Evolutionary conservation across 768 basidiomycete genomes (phyloP).

Genomic region (Suillus subluteus): DNA sequence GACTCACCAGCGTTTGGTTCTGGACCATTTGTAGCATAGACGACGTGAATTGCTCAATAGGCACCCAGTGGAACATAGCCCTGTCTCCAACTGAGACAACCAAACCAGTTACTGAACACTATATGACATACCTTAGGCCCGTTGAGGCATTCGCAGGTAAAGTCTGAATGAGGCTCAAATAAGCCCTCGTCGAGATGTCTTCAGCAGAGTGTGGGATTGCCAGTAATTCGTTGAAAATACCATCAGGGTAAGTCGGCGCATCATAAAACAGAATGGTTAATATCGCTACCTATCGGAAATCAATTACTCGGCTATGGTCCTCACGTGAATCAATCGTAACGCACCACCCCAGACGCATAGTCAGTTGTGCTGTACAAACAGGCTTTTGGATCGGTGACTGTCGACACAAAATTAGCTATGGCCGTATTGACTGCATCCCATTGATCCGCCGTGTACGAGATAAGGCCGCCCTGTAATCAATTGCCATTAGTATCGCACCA

Average conservation of each 20-base stretch:
- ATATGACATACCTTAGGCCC: slow-evolving; percentile 2
- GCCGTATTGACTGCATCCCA: slow-evolving; percentile 22
- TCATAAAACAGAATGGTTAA: slow-evolving; percentile 60
- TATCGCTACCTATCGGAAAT: slow-evolving; percentile 17
- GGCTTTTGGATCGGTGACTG: slow-evolving; percentile 27
- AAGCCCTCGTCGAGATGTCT: slow-evolving; percentile 12
- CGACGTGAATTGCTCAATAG: neutral
- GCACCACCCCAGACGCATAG: slow-evolving; percentile 33
- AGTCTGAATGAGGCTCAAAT: neutral
- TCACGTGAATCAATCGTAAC: neutral
- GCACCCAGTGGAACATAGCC: neutral
- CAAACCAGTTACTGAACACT: neutral
- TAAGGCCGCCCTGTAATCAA: slow-evolving; percentile 51
- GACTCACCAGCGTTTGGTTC: neutral
- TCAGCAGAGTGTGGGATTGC: slow-evolving; percentile 1
- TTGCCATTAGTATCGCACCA: neutral
- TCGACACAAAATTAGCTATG: slow-evolving; percentile 24
- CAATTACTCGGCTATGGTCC: slow-evolving; percentile 1
- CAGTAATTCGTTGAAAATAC: slow-evolving; percentile 10
- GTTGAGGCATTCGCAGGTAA: slow-evolving; percentile 10
- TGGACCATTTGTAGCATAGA: neutral
- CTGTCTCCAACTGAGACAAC: neutral
- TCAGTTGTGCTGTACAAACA: slow-evolving; percentile 49
- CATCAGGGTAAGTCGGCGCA: slow-evolving; percentile 31
- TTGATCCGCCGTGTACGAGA: slow-evolving; percentile 29